Conservation (phyloP, 2,329 filamentous ascomycete genomes). For the Chalaropsis thielavioides region DNA sequence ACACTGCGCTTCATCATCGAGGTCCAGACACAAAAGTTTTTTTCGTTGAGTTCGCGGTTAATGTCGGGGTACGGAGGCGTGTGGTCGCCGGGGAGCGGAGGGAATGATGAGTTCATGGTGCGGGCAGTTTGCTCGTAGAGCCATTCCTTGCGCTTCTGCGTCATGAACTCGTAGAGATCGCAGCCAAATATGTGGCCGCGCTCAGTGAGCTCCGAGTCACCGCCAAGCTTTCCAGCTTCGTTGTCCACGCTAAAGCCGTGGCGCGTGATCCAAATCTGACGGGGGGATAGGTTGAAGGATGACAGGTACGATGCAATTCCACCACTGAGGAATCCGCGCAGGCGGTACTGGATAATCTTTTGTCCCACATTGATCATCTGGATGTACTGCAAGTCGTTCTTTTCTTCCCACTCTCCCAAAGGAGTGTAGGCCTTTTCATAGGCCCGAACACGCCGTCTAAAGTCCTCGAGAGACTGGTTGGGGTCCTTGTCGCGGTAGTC, state of each 20-base stretch:
- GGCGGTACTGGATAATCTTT: constrained; percentile 80
- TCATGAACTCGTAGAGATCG: constrained; percentile 72
- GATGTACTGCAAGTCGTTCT: constrained; percentile 83
- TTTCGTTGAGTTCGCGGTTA: constrained; percentile 53
- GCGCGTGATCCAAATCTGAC: constrained; percentile 95
- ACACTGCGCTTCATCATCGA: constrained; percentile 88
- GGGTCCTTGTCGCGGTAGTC: constrained; percentile 95
- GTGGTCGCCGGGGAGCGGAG: constrained; percentile 78
- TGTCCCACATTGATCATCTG: constrained; percentile 96
- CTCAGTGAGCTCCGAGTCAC: constrained; percentile 70
- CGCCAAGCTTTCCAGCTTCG: constrained; percentile 72
- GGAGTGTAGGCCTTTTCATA: constrained; percentile 93
- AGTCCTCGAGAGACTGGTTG: constrained; percentile 67
- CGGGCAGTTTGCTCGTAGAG: constrained; percentile 68
- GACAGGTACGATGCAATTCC: constrained; percentile 89
- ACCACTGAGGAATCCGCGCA: constrained; percentile 80
- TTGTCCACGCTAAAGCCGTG: constrained; percentile 90
- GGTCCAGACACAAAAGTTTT: constrained; percentile 97
- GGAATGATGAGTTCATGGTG: constrained; percentile 62
- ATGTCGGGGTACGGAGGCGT: constrained; percentile 91
- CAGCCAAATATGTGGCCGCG: constrained; percentile 67
- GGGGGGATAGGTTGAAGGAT: constrained; percentile 89
- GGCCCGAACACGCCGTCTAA: constrained; percentile 78
- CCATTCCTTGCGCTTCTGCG: constrained; percentile 66
- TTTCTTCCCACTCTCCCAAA: constrained; percentile 79